Evolutionary conservation across 2,329 filamentous ascomycete species (phyloP).

Genomic region (Aspergillus amoenus): DNA sequence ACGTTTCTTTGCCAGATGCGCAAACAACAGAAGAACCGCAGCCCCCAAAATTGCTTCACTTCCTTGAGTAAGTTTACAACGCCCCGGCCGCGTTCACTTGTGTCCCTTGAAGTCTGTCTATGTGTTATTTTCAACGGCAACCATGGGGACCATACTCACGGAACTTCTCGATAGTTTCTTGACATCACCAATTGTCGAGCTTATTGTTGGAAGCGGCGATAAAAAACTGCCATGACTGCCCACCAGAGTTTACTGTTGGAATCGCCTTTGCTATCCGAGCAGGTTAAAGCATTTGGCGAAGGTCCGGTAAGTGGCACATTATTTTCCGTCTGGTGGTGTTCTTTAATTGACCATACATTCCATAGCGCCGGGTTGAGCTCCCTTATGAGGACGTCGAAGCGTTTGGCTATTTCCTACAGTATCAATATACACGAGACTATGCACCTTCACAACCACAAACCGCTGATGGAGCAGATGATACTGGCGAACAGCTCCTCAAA

Average conservation of each 20-base stretch:
- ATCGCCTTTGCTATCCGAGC: conserved; percentile 71
- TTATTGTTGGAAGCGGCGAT: conserved; percentile 64
- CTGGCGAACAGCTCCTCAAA: conserved; percentile 79
- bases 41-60: conserved; percentile 23
- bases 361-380: conserved; percentile 68
- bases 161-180: conserved; percentile 50
- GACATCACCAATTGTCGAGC: conserved; percentile 66
- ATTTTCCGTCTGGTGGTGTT: not conserved
- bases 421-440: conserved; percentile 82
- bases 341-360: not conserved
- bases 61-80: conserved; percentile 29
- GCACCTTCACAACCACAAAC: conserved; percentile 45
- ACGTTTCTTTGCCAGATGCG: conserved; percentile 22
- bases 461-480: conserved; percentile 71
- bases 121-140: not conserved
- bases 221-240: conserved; percentile 66
- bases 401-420: conserved; percentile 77
- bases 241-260: conserved; percentile 74
- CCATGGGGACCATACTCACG: not conserved
- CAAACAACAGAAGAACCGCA: conserved; percentile 17
- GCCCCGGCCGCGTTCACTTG: not conserved
- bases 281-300: conserved; percentile 61
- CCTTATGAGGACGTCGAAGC: conserved; percentile 67
- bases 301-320: conserved; percentile 54
- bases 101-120: not conserved